Conservation (phyloP, 192 early-diverging fungal species). For the Linnemannia exigua region DNA sequence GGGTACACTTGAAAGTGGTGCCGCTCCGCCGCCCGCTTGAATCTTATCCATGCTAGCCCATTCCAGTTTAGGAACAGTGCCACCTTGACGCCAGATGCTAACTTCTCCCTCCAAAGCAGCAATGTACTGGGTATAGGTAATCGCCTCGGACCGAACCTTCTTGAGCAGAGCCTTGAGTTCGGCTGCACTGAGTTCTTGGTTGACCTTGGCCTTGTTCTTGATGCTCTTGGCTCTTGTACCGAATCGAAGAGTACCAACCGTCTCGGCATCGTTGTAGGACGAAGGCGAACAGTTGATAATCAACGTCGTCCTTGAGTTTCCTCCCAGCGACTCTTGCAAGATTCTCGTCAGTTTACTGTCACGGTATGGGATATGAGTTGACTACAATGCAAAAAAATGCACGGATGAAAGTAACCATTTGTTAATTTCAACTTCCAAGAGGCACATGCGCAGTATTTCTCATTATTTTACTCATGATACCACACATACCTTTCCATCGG, state of each 20-base stretch:
- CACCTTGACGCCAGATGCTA: conserved; percentile 89
- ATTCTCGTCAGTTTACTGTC: conserved; percentile 99
- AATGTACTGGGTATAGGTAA: conserved; percentile 88
- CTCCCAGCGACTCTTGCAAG: conserved; percentile 99
- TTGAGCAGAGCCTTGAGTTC: conserved; percentile 97
- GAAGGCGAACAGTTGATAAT: conserved; percentile 99
- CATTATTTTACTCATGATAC: neutral
- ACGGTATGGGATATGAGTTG: conserved; percentile 97
- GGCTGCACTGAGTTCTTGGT: conserved; percentile 93
- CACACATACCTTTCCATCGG: conserved; percentile 90
- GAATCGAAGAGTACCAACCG: conserved; percentile 93
- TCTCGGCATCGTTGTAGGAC: conserved; percentile 98
- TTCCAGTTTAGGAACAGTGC: conserved; percentile 71
- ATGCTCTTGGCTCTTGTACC: conserved; percentile 99
- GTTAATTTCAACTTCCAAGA: neutral
- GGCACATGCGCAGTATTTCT: neutral
- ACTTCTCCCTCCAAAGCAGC: conserved; percentile 91
- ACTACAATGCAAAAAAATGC: conserved; percentile 61
- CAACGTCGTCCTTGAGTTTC: conserved; percentile 98
- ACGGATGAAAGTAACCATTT: neutral
- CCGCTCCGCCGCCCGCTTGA: conserved; percentile 51
- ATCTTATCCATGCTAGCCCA: conserved; percentile 72
- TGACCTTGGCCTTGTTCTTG: conserved; percentile 99
- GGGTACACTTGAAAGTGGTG: conserved; percentile 58
- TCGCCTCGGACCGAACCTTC: conserved; percentile 85